Evolutionary conservation across 495 filamentous ascomycete genomes (phyloP).

Genomic region (Pseudevernia furfuracea): DNA sequence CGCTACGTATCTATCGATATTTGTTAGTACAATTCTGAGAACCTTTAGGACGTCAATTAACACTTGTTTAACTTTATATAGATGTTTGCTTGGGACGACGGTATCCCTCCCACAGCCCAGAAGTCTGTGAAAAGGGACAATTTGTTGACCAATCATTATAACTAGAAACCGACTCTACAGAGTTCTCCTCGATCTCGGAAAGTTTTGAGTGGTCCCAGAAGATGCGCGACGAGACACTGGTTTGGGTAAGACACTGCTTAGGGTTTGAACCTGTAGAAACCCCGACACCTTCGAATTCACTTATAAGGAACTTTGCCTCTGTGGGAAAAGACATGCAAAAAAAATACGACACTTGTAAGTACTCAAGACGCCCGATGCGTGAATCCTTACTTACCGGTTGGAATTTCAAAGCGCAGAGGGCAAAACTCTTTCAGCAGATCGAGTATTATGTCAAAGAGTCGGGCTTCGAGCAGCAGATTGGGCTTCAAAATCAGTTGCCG

Average conservation of each 20-base stretch:
- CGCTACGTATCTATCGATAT: constrained; percentile 1
- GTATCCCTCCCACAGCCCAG: neutral
- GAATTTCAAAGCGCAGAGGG: neutral
- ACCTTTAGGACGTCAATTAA: neutral
- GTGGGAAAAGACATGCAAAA: no score
- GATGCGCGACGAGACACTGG: neutral
- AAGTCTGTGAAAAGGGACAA: neutral
- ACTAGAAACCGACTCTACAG: constrained; percentile 5
- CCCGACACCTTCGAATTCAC: neutral
- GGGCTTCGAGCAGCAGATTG: neutral
- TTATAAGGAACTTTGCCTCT: no score
- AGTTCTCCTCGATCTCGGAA: neutral
- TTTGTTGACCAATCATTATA: neutral
- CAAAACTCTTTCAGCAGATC: neutral
- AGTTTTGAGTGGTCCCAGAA: neutral
- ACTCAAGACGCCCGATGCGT: neutral
- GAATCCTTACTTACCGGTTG: neutral
- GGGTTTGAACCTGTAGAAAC: neutral
- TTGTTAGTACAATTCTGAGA: neutral
- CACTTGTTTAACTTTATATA: neutral
- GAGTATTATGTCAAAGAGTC: constrained; percentile 3
- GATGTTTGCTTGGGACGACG: constrained; percentile 7
- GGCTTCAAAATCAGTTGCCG: neutral
- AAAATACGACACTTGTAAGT: no score
- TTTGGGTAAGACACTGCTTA: neutral